Conservation (phyloP, 2,329 filamentous ascomycete genomes). For the Zarea fungicola region DNA sequence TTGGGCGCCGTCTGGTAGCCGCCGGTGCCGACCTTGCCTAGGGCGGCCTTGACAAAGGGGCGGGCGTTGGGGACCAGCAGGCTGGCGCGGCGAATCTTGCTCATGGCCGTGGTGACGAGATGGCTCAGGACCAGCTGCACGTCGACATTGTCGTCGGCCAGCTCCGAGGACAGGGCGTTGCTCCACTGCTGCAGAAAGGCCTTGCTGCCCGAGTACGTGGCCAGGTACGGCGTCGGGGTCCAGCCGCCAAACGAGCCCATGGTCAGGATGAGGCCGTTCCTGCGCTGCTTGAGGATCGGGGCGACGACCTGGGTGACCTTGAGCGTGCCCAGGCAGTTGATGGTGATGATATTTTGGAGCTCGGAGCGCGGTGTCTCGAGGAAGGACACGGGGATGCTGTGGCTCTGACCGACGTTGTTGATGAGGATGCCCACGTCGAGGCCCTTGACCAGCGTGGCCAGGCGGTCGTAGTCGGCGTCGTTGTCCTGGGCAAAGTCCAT, state of each 20-base stretch:
- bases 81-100: conserved; percentile 80
- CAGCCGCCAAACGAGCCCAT: conserved; percentile 97
- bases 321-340: conserved; percentile 91
- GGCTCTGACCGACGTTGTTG: conserved; percentile 96
- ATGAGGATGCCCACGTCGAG: conserved; percentile 83
- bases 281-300: conserved; percentile 77
- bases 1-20: conserved; percentile 73
- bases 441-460: conserved; percentile 62
- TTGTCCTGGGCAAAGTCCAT: conserved; percentile 89
- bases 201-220: conserved; percentile 96
- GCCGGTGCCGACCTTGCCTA: conserved; percentile 77
- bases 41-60: conserved; percentile 71
- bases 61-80: conserved; percentile 75
- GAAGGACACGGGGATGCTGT: conserved; percentile 89
- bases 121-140: conserved; percentile 92
- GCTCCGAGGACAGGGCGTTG: conserved; percentile 74
- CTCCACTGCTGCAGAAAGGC: conserved; percentile 98
- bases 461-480: conserved; percentile 70
- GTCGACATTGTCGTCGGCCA: conserved; percentile 73
- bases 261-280: conserved; percentile 83
- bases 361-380: conserved; percentile 72
- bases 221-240: conserved; percentile 84
- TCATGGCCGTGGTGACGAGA: conserved; percentile 94
- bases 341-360: conserved; percentile 83
- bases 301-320: conserved; percentile 81